Evolutionary conservation across 1,284 basidiomycete species (phyloP).

Genomic region (Irpex rosettiformis): DNA sequence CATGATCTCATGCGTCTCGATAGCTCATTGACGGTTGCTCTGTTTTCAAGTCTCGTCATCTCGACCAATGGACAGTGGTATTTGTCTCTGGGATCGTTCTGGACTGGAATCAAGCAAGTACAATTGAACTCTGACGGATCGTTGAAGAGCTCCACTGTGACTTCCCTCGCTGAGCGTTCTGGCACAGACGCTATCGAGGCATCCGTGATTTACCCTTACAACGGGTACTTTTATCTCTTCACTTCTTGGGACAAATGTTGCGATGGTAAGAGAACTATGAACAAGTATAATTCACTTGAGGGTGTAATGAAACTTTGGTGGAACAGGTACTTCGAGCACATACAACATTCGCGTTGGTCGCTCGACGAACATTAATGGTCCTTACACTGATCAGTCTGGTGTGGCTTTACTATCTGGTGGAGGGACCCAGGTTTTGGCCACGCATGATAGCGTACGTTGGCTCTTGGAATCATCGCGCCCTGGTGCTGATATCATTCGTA

Average conservation of each 20-base stretch:
- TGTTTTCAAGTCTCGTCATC: background rate
- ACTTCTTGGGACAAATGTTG: constrained; percentile 57
- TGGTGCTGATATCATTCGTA: constrained; percentile 14
- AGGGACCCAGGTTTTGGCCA: constrained; percentile 48
- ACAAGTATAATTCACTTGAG: too few species aligned
- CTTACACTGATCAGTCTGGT: constrained; percentile 46
- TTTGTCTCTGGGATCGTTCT: constrained; percentile 48
- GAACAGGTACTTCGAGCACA: constrained; percentile 43
- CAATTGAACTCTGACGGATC: constrained; percentile 34
- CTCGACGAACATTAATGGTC: constrained; percentile 39
- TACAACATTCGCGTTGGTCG: constrained; percentile 60
- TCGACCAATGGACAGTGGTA: constrained; percentile 30
- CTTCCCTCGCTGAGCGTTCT: constrained; percentile 43
- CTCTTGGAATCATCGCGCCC: background rate
- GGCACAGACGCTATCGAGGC: constrained; percentile 46
- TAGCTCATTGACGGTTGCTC: background rate
- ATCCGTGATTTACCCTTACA: constrained; percentile 41
- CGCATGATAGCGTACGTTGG: constrained; percentile 38
- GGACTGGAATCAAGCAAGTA: constrained; percentile 43
- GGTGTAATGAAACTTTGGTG: background rate
- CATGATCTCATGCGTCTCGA: background rate
- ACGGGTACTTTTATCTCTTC: constrained; percentile 53
- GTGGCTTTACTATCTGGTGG: constrained; percentile 46
- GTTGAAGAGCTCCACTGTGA: constrained; percentile 33
- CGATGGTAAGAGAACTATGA: too few species aligned